phyloP scores from a whole-genome alignment of 441 rosid genomes.

The Jatropha multifida region DNA sequence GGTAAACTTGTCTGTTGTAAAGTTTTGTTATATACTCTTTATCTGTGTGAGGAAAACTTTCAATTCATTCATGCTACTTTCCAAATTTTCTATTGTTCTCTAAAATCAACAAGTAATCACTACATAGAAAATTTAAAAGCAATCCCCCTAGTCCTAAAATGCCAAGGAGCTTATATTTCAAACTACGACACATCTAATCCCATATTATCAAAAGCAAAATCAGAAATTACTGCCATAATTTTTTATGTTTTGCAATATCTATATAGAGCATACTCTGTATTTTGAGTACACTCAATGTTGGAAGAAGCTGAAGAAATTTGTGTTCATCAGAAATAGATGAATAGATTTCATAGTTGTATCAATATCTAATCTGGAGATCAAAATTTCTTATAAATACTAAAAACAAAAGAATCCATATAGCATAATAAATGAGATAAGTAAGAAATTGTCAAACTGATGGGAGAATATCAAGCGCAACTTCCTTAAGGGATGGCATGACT shows the following conservation, averaged over 20 bases:
- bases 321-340: background rate
- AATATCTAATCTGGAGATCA: background rate
- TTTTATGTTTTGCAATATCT: background rate
- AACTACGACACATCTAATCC: too few species aligned
- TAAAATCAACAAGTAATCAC: too few species aligned
- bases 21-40: too few species aligned
- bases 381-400: background rate
- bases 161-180: too few species aligned
- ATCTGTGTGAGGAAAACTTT: too few species aligned
- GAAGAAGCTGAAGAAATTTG: background rate
- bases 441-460: slow-evolving; percentile 42
- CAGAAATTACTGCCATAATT: too few species aligned
- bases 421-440: background rate
- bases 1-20: too few species aligned
- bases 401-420: background rate
- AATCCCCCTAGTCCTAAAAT: too few species aligned
- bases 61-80: too few species aligned
- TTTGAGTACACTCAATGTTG: background rate
- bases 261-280: background rate
- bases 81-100: too few species aligned
- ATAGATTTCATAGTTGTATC: background rate
- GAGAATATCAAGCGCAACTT: slow-evolving; percentile 82
- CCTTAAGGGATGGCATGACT: slow-evolving; percentile 85
- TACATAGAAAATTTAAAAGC: too few species aligned
- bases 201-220: too few species aligned